Base-by-base conservation (phyloP, 2,329 filamentous ascomycete genomes). In the Pleomassaria siparia region DNA sequence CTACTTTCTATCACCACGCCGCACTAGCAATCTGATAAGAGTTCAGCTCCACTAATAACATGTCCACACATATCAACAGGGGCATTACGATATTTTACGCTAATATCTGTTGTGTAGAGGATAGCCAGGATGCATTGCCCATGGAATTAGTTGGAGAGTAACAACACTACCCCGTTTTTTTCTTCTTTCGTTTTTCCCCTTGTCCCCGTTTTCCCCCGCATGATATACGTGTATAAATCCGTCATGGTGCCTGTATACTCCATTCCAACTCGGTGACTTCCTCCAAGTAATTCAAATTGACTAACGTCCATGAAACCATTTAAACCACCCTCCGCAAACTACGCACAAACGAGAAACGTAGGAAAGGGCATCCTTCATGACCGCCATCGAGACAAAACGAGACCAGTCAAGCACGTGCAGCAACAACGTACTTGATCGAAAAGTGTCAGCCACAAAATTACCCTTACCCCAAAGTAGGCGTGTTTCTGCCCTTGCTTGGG, bases 401-500 rank as follows among this genome's bases (percentile, higher is more conserved):
- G n/a, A n/a, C n/a, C n/a, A n/a, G n/a, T n/a, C n/a, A n/a, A n/a
- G 25, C 25, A 6, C 25, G 25, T 12, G 25, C 25, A 26, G 25
- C 7, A 12, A n/a, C n/a, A n/a, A 20, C 32, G 15, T 35, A 18
- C 9, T 18, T 13, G 6, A 18, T 20, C 11, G 20, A 35, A 13
- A 8, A 35, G 6, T 4, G 15, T 24, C 10, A n/a, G 35, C 18
- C 18, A 24, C 35, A 37, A 37, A n/a, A 10, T 11, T 13, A 29
- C 29, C 18, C 16, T 24, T 48, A 53, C 44, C 49, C 42, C 43
- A 45, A 40, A 12, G 16, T 64, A 8, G 71, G 70, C 15, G 71
- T 72, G 28, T 65, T 71, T 26, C 65, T 61, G n/a, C 74, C 75
- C 45, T 67, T 69, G 22, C 67, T 73, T 15, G 67, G 59, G 7